Percentiles rank a stretch among this genome's conserved stretches.
These are phyloP conservation scores for Amanita muscaria DNA, from an alignment of 768 basidiomycete genomes.

Conservation along the genomic window DNA sequence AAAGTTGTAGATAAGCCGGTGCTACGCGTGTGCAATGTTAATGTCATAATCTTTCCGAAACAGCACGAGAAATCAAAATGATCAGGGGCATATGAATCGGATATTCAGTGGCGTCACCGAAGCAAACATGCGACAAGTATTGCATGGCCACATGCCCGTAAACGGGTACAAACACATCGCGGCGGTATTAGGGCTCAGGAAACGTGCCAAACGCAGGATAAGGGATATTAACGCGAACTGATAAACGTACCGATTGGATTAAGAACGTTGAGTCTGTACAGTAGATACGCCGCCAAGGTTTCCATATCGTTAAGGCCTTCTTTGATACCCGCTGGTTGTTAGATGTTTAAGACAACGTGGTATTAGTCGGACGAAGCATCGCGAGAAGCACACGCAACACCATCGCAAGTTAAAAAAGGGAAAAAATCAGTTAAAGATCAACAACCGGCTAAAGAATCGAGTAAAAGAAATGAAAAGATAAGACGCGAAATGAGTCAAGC, in stretches of 20 bases:
- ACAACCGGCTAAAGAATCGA: constrained; percentile 3
- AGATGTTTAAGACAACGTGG: constrained; percentile 7
- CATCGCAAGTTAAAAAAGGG: neutral
- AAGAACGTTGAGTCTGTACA: constrained; percentile 76
- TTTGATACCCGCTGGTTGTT: constrained; percentile 77
- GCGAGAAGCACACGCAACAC: neutral
- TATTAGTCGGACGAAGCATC: neutral
- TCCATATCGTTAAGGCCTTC: constrained; percentile 85
- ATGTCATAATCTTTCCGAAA: neutral
- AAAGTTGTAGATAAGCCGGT: constrained; percentile 60
- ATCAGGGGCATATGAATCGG: too few species aligned
- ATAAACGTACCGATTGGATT: constrained; percentile 55
- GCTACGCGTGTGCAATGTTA: constrained; percentile 26
- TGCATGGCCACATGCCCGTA: neutral
- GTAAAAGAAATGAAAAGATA: constrained; percentile 7
- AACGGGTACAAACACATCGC: neutral
- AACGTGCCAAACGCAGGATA: constrained; percentile 2
- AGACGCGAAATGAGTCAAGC: neutral
- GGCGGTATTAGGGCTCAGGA: constrained; percentile 4
- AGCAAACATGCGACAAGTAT: too few species aligned
- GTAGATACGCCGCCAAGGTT: constrained; percentile 74
- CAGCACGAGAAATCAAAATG: too few species aligned
- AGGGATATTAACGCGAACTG: constrained; percentile 6
- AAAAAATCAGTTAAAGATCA: constrained; percentile 9
- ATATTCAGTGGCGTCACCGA: too few species aligned